Percentiles rank a stretch among this genome's conserved stretches.
Evolutionary conservation across 2,329 filamentous ascomycete species (phyloP).

Genomic region (Coniochaeta hoffmannii): DNA sequence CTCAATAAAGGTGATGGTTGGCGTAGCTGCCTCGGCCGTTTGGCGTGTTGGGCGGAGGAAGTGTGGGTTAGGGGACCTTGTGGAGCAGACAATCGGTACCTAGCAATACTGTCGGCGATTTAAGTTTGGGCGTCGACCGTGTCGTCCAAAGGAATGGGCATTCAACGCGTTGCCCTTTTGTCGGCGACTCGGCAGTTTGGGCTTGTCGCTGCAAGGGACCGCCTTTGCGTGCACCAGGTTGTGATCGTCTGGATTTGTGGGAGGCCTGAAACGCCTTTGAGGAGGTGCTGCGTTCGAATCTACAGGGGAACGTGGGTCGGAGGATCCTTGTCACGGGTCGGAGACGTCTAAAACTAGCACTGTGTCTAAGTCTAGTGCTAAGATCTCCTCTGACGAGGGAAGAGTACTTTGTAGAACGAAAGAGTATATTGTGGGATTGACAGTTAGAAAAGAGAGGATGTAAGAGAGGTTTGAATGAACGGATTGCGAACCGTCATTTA

Average conservation of each 20-base stretch:
- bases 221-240: background rate
- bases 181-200: background rate
- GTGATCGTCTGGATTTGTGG: background rate
- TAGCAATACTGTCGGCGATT: background rate
- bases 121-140: background rate
- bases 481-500: too few species aligned
- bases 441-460: too few species aligned
- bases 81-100: background rate
- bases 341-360: too few species aligned
- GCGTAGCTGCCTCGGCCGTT: background rate
- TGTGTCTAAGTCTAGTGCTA: background rate
- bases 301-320: background rate
- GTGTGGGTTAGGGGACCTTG: background rate
- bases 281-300: background rate
- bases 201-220: background rate
- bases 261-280: background rate
- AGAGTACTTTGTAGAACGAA: too few species aligned
- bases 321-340: too few species aligned
- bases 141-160: background rate
- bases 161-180: background rate
- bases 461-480: too few species aligned
- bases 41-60: background rate
- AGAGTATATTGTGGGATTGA: too few species aligned
- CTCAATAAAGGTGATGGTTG: background rate
- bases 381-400: too few species aligned